Evolutionary conservation across 2,329 filamentous ascomycete species (phyloP).

Genomic region (Endoconidiophora laricicola): DNA sequence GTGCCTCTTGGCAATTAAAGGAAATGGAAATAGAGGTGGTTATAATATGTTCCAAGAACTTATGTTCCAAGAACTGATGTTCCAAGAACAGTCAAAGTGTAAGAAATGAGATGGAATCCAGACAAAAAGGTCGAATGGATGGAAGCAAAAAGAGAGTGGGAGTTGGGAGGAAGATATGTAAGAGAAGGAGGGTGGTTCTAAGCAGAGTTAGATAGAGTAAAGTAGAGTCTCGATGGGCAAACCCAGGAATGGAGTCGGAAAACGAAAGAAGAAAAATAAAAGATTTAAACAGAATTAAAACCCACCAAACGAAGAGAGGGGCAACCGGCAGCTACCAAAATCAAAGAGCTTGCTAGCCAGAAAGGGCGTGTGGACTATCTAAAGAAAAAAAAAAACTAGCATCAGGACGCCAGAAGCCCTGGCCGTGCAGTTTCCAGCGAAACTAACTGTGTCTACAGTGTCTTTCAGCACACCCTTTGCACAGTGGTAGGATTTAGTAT

Average conservation of each 20-base stretch:
- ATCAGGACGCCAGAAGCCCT: too few species aligned
- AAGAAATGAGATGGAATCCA: neutral
- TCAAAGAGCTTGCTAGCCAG: too few species aligned
- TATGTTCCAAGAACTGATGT: neutral
- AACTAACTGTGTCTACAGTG: too few species aligned
- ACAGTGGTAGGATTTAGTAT: too few species aligned
- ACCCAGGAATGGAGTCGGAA: neutral
- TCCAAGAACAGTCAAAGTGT: neutral
- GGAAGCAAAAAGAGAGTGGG: neutral
- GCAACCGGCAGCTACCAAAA: neutral
- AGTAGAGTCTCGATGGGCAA: neutral
- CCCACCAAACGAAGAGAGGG: slow-evolving; percentile 8
- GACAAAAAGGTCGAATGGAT: slow-evolving; percentile 7
- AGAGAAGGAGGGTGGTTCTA: slow-evolving; percentile 4
- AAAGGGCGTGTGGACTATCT: too few species aligned
- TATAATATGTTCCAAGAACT: neutral
- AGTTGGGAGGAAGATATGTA: slow-evolving; percentile 10
- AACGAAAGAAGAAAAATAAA: slow-evolving; percentile 1
- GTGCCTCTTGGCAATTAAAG: slow-evolving; percentile 9
- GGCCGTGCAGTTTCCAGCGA: too few species aligned
- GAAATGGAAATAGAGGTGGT: neutral
- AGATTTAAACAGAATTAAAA: slow-evolving; percentile 1
- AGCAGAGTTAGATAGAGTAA: neutral
- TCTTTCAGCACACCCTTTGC: too few species aligned
- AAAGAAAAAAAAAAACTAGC: too few species aligned